Evolutionary conservation across 2,329 filamentous ascomycete genomes (phyloP).

Genomic region (Ilyonectria destructans): DNA sequence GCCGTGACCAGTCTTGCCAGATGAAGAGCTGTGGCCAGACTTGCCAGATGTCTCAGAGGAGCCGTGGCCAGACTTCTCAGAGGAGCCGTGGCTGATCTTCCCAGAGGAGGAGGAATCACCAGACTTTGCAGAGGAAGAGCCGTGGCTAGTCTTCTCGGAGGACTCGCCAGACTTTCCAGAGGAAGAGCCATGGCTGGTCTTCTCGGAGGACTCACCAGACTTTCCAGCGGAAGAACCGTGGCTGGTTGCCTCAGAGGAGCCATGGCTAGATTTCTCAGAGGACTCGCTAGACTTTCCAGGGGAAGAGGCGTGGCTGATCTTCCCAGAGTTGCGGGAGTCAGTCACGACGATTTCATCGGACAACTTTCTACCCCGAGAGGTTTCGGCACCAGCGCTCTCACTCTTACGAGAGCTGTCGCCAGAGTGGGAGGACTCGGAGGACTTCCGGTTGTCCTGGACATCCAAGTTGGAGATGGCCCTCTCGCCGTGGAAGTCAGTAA

Average conservation of each 20-base stretch:
- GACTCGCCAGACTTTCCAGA: neutral
- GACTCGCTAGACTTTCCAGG: neutral
- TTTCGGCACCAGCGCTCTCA: neutral
- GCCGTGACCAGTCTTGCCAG: too few relatives aligned
- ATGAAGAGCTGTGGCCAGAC: neutral
- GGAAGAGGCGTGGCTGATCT: neutral
- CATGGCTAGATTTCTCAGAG: neutral
- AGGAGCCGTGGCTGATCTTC: neutral
- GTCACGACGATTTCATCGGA: conserved; percentile 10
- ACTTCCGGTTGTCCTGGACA: conserved; percentile 14
- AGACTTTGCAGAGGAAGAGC: neutral
- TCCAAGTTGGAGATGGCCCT: conserved; percentile 19
- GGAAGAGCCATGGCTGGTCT: neutral
- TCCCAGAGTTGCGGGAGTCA: conserved; percentile 4
- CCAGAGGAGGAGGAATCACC: neutral
- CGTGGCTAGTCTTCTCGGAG: neutral
- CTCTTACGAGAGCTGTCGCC: neutral
- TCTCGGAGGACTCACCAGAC: neutral
- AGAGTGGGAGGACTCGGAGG: neutral
- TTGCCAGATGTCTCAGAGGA: neutral
- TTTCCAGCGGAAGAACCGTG: neutral
- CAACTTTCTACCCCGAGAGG: neutral
- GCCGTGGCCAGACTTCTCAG: neutral
- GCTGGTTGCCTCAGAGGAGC: neutral
- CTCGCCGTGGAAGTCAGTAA: conserved; percentile 23